A percentile compares a stretch with the other conserved stretches of the same genome.
phyloP scores from a whole-genome alignment of 2,329 filamentous ascomycete genomes.

The Pseudocercospora crystallina region DNA sequence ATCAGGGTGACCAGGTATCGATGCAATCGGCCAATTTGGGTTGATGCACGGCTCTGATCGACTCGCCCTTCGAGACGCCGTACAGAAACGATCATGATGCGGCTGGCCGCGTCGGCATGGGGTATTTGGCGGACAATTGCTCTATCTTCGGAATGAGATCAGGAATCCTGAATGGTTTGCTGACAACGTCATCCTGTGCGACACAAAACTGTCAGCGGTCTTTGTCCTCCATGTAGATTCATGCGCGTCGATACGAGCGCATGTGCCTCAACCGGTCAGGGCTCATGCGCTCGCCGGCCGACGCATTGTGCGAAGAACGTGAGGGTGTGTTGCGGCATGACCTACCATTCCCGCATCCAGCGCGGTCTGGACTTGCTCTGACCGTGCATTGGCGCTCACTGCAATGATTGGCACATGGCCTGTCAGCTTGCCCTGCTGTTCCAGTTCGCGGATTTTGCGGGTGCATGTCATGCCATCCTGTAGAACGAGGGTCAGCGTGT shows the following conservation, averaged over 20 bases:
- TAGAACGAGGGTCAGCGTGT: slow-evolving; percentile 7
- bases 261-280: not conserved
- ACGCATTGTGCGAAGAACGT: not conserved
- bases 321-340: slow-evolving; percentile 13
- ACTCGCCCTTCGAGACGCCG: too few species aligned
- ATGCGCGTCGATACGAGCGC: slow-evolving; percentile 3
- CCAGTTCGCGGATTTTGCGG: slow-evolving; percentile 65
- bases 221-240: not conserved
- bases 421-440: slow-evolving; percentile 60
- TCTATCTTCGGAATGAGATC: slow-evolving; percentile 54
- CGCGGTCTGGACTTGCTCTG: slow-evolving; percentile 71
- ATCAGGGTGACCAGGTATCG: too few species aligned
- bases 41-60: not conserved
- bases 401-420: slow-evolving; percentile 74
- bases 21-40: too few species aligned
- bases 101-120: slow-evolving; percentile 21
- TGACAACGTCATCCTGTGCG: slow-evolving; percentile 50
- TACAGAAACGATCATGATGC: not conserved
- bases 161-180: slow-evolving; percentile 52
- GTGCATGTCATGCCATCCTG: slow-evolving; percentile 71
- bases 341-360: slow-evolving; percentile 67
- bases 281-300: slow-evolving; percentile 2
- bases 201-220: slow-evolving; percentile 19
- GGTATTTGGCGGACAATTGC: slow-evolving; percentile 41
- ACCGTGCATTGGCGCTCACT: slow-evolving; percentile 78